Evolutionary conservation across 768 basidiomycete species (phyloP), one percentile per base, ranked within the genome.

Genomic region (Psilocybe cyanescens): DNA sequence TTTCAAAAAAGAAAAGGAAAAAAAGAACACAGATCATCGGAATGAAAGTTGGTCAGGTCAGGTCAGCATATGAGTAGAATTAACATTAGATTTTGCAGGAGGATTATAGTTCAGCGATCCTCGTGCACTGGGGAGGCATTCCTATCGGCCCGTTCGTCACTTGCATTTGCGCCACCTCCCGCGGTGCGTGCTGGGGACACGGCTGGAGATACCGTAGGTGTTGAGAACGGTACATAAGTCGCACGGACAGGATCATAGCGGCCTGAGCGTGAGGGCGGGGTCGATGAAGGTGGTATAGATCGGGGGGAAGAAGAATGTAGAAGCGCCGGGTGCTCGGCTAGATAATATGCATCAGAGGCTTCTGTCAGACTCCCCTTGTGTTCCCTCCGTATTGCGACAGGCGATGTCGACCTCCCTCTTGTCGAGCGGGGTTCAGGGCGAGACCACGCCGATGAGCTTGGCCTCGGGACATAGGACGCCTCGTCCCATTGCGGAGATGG

Each of bases 401-500:
- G 73, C 33, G 71, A 75, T 30, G 60, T 65, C 41, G 71, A 74
- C 47, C 75, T 72, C 16, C 61, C 70, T 31, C 71, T 64, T 8
- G 74, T 70, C 6, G 75, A 72, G 24, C 62, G 70, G 19, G 74
- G 72, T 16, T 61, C 71, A 19, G 71, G 71, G 39, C 67, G 74
- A 16, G 81, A 74, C 75, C 79, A 78, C 47, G 75, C 66, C 11
- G 74, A 71, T 12, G 79, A 73, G 16, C 66, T 62, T 41, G 79
- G 76, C 63, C 79, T 71, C 5, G 78, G 76, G 62, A 70, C 59
- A 68, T 80, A 82, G 0, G 77, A 68, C 2, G 75, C 71, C 45
- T 74, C 76, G 58, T 87, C 84, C 88, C 89, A 90, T 55, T 85
- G 87, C 1, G 88, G 89, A 55, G 75, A 76, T 2, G 89, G 90